Conservation (phyloP, 352 stramenopile genomes). For the Phytophthora brassicae region DNA sequence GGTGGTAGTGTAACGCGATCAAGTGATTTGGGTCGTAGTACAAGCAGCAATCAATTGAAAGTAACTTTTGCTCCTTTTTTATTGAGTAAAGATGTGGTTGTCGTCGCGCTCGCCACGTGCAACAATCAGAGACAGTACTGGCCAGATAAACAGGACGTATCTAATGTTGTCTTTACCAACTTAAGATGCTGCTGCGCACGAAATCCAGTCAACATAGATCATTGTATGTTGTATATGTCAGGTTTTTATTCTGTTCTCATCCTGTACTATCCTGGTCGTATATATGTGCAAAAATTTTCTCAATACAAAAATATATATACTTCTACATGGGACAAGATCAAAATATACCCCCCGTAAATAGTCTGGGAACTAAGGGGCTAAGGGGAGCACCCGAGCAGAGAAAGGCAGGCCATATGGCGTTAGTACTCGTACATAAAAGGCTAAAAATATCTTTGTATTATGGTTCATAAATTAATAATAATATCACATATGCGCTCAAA, state of each 20-base stretch:
- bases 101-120: too few relatives aligned
- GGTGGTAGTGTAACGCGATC: too few relatives aligned
- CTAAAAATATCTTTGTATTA: too few relatives aligned
- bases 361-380: background rate
- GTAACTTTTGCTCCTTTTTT: background rate
- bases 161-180: constrained; percentile 2
- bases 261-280: background rate
- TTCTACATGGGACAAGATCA: constrained; percentile 11
- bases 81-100: background rate
- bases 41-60: constrained; percentile 1
- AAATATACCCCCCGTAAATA: constrained; percentile 14
- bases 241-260: background rate
- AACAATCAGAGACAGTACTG: background rate
- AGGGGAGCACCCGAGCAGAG: too few relatives aligned
- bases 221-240: constrained; percentile 4
- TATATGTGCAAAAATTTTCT: background rate
- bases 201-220: background rate
- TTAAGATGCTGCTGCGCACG: background rate
- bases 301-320: constrained; percentile 18
- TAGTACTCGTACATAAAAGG: too few relatives aligned
- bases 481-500: too few relatives aligned
- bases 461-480: too few relatives aligned
- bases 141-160: constrained; percentile 2
- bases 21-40: too few relatives aligned
- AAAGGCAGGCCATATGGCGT: too few relatives aligned